Percentiles rank a stretch among this genome's conserved stretches.
Conservation (phyloP, 148 eudicot genomes). For the Rheum nobile region DNA sequence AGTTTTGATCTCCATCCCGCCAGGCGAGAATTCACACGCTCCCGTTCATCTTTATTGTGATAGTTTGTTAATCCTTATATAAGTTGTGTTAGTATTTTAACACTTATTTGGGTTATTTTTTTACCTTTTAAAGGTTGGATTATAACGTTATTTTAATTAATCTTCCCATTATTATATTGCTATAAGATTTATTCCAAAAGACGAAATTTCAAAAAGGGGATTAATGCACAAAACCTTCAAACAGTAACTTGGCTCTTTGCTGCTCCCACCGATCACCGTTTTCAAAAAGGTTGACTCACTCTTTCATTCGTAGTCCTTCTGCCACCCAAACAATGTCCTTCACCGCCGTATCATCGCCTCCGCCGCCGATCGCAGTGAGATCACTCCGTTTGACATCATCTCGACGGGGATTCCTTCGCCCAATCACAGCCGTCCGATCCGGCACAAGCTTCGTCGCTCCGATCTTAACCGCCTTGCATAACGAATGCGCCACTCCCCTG, state of each 20-base stretch:
- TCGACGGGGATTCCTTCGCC: slow-evolving; percentile 8
- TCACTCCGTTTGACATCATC: slow-evolving; percentile 19
- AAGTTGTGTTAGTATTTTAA: too few relatives aligned
- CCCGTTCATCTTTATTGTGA: too few relatives aligned
- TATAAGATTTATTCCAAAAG: not conserved
- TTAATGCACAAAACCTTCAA: not conserved
- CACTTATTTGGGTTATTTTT: too few relatives aligned
- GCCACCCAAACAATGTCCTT: slow-evolving; percentile 21
- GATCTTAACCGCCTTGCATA: slow-evolving; percentile 35
- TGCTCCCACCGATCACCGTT: not conserved
- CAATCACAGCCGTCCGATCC: slow-evolving; percentile 41
- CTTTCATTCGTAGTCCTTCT: not conserved
- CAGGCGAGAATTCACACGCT: too few relatives aligned
- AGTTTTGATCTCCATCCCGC: too few relatives aligned
- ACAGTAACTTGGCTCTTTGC: not conserved
- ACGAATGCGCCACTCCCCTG: slow-evolving; percentile 53
- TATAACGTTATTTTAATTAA: too few relatives aligned
- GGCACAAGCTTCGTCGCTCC: slow-evolving; percentile 14
- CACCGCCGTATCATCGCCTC: slow-evolving; percentile 16
- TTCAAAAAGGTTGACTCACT: not conserved
- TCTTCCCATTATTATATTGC: too few relatives aligned
- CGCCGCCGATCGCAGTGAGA: slow-evolving; percentile 20
- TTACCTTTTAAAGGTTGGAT: too few relatives aligned
- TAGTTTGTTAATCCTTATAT: too few relatives aligned
- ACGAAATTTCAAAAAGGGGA: not conserved